Conservation (phyloP, 345 rosid genomes). For the Boechera divaricarpa region DNA sequence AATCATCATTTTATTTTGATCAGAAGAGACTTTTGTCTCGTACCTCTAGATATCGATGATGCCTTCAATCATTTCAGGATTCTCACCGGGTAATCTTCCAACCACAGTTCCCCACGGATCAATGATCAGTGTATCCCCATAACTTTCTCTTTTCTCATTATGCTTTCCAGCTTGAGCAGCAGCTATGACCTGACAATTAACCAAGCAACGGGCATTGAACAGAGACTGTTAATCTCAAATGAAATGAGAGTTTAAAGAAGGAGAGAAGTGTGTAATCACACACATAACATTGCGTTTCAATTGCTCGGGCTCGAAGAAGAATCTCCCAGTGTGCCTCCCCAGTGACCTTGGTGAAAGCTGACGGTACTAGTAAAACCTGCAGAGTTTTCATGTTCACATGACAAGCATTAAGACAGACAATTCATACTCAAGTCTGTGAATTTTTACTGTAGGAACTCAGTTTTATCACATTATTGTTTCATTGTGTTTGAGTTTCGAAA, state of each 20-base stretch:
- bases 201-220: neutral
- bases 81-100: conserved; percentile 77
- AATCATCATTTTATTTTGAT: conserved; percentile 1
- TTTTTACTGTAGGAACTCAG: neutral
- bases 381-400: conserved; percentile 19
- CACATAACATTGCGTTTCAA: conserved; percentile 97
- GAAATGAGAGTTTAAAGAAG: neutral
- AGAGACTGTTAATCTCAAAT: neutral
- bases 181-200: conserved; percentile 69
- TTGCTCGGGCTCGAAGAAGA: conserved; percentile 90
- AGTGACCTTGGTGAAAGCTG: conserved; percentile 88
- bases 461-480: conserved; percentile 5
- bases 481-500: neutral
- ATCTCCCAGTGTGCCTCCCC: conserved; percentile 97
- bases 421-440: neutral
- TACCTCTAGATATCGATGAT: conserved; percentile 4
- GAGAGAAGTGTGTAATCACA: conserved; percentile 30
- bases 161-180: conserved; percentile 92
- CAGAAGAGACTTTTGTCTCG: neutral
- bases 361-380: conserved; percentile 83
- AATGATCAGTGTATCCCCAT: conserved; percentile 81
- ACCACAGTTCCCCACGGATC: conserved; percentile 93
- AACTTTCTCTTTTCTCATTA: conserved; percentile 83
- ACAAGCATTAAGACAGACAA: neutral
- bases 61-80: neutral